phyloP scores from a whole-genome alignment of 2,329 filamentous ascomycete species.

The Pestalotiopsis sp. region DNA sequence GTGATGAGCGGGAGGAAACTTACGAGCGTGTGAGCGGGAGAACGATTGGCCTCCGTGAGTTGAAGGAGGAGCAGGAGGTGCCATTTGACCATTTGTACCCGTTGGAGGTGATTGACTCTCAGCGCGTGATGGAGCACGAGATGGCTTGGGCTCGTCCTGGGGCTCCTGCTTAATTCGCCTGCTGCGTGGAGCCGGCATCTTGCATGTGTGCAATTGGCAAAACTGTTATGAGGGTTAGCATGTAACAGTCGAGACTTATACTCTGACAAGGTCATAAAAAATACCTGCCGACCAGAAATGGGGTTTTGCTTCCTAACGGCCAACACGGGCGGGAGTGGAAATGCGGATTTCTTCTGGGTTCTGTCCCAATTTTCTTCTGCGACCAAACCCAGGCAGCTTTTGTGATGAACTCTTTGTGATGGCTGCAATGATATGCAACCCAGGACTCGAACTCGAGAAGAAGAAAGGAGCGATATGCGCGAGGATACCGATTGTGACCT shows the following conservation, averaged over 20 bases:
- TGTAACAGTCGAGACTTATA: not conserved
- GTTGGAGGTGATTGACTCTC: not conserved
- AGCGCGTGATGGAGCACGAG: not conserved
- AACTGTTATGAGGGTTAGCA: not conserved
- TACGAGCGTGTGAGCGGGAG: constrained; percentile 16
- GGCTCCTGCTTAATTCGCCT: constrained; percentile 12
- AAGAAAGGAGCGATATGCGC: not conserved
- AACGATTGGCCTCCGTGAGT: constrained; percentile 4
- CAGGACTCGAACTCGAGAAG: not conserved
- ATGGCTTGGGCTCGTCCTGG: not conserved
- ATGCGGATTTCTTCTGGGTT: not conserved
- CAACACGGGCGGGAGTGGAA: not conserved
- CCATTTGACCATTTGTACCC: not conserved
- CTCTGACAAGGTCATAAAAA: not conserved
- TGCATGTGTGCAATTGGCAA: not conserved
- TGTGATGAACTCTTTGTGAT: not conserved
- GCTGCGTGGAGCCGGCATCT: constrained; percentile 4
- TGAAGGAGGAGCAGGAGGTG: constrained; percentile 1
- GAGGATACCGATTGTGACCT: not conserved
- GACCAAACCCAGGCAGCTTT: not conserved
- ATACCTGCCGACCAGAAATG: not conserved
- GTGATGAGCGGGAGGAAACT: not conserved
- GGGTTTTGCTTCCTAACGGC: not conserved
- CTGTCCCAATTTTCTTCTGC: not conserved
- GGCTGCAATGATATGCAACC: not conserved